These are phyloP conservation scores for Paratrimastix pyriformis DNA, from an alignment of 78 protist species.

Conservation along the genomic window DNA sequence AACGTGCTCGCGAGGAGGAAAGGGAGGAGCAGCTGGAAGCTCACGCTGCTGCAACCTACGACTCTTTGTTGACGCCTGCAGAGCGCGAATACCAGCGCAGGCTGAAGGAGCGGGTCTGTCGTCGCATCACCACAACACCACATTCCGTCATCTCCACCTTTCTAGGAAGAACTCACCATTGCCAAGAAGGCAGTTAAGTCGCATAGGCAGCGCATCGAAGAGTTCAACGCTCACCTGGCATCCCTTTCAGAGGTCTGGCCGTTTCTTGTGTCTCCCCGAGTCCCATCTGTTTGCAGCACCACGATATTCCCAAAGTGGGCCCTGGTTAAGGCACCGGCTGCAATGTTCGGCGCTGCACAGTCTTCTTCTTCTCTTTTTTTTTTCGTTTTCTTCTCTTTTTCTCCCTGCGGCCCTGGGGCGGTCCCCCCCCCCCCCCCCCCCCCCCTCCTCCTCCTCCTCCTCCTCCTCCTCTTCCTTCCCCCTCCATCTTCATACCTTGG, in stretches of 20 bases:
- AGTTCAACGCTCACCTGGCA: neutral
- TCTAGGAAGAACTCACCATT: neutral
- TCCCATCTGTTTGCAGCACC: neutral
- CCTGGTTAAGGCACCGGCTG: too few relatives aligned
- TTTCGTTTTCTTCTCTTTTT: neutral
- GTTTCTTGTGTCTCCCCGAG: neutral
- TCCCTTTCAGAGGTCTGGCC: neutral
- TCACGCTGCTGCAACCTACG: too few relatives aligned
- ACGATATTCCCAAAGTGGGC: too few relatives aligned
- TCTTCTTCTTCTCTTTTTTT: neutral
- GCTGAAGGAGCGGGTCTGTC: too few relatives aligned
- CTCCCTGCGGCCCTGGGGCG: neutral
- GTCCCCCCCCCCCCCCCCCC: neutral
- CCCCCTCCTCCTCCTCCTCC: neutral
- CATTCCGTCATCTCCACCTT: too few relatives aligned
- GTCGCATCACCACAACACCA: too few relatives aligned
- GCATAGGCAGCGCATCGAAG: neutral
- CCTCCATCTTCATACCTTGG: too few relatives aligned
- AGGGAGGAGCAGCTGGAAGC: too few relatives aligned
- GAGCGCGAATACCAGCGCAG: too few relatives aligned
- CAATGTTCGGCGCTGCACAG: neutral
- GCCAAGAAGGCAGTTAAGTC: neutral
- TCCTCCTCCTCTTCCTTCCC: constrained; percentile 1
- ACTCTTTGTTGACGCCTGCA: too few relatives aligned
- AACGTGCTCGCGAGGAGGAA: too few relatives aligned